Base-by-base conservation (phyloP, 164 flowering plant species). In the Nymphaea colorata region DNA sequence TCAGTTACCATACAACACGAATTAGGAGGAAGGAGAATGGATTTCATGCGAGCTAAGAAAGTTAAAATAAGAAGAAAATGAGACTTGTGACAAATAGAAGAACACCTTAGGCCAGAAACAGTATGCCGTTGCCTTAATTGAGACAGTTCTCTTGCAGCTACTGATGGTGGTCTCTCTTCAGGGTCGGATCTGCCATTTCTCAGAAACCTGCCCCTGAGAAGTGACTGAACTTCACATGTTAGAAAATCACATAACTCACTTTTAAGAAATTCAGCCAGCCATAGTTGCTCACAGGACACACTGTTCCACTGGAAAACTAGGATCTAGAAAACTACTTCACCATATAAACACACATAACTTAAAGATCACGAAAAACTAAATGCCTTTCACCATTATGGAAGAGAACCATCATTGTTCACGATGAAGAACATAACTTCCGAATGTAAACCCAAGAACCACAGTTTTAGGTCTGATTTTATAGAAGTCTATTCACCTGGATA, bases 101-200 rank as follows among this genome's bases (percentile, higher is more conserved):
- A 66, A 41, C 79, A 91, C 99, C 98, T 91, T 70, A 91, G 73
- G 74, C 85, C 96, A 79, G 99, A 87, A 16, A 94, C 99, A 2
- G 98, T 82, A 59, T 84, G 88, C 18, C 87, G 79, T 78, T 85
- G 86, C 75, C 94, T 91, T 71, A 93, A 74, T 62, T 84, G 80
- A 65, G 91, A 92, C 68, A 93, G 75, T 78, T 93, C 98, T 64
- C 84, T 84, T 61, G 85, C 91, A 6, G 95, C 90, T 16, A 72
- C 60, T 57, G 96, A 87, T 41, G 64, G 64, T 2, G 85, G 83
- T 74, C 87, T 85, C 75, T 77, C 84, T n/a, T 76, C 82, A 71
- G 81, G 87, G 67, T 55, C 66, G 66, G 74, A 7, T 73, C 84
- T 75, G 68, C 75, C 81, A 80, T 83, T 87, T 69, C 88, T 80